phyloP scores from a whole-genome alignment of 495 filamentous ascomycete genomes.

The Acidomyces sp. region DNA sequence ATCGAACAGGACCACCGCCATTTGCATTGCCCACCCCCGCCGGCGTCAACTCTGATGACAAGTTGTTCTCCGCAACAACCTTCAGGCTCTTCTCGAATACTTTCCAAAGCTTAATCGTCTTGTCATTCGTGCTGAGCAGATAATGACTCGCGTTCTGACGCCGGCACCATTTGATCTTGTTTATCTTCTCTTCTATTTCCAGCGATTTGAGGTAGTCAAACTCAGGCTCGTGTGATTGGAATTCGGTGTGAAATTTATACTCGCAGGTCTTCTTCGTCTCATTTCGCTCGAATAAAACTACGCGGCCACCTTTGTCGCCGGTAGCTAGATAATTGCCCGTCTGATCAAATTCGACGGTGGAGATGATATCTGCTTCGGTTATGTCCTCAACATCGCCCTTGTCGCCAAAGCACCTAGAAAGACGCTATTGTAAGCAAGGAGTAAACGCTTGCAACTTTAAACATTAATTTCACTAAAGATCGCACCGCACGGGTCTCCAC shows the following conservation, averaged over 20 bases:
- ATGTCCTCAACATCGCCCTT: conserved; percentile 99
- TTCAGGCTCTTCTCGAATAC: conserved; percentile 98
- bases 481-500: too few relatives aligned
- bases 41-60: conserved; percentile 86
- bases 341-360: conserved; percentile 97
- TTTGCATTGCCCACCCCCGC: conserved; percentile 51
- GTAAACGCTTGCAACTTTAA: too few relatives aligned
- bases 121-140: conserved; percentile 96
- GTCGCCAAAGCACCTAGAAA: conserved; percentile 71
- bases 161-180: conserved; percentile 99
- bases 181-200: conserved; percentile 99
- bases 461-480: too few relatives aligned
- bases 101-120: conserved; percentile 99
- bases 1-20: conserved; percentile 57
- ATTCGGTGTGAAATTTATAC: conserved; percentile 99
- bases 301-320: conserved; percentile 92
- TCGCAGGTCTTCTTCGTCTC: conserved; percentile 99
- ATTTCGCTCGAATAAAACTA: conserved; percentile 94
- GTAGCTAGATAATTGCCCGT: conserved; percentile 97
- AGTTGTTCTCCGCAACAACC: conserved; percentile 96
- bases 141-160: conserved; percentile 97
- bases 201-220: conserved; percentile 99
- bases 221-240: conserved; percentile 97
- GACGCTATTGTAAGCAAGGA: background rate
- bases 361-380: conserved; percentile 99